Percentiles rank a stretch among this genome's conserved stretches.
These are phyloP conservation scores for Podaxis carcinomalis DNA, from an alignment of 768 basidiomycete species.

Conservation along the genomic window DNA sequence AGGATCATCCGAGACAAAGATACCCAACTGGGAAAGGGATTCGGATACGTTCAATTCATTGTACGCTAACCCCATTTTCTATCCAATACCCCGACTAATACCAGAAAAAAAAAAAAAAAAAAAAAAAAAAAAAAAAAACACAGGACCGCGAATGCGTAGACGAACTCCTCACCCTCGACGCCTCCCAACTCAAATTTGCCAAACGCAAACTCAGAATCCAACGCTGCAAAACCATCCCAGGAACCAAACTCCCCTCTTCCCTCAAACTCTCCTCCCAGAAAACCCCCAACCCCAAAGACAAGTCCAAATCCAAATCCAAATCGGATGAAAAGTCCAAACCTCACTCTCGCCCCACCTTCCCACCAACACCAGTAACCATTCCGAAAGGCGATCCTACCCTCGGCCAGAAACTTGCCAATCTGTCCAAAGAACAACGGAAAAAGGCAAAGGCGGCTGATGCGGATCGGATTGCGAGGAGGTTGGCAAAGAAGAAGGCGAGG, in stretches of 20 bases:
- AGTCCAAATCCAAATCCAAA: neutral
- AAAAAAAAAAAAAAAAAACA: neutral
- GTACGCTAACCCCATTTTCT: conserved; percentile 40
- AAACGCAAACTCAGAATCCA: conserved; percentile 91
- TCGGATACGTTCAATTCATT: conserved; percentile 86
- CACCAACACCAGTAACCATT: conserved; percentile 26
- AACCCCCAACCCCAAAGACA: conserved; percentile 5
- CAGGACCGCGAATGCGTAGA: conserved; percentile 92
- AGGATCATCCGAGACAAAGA: conserved; percentile 86
- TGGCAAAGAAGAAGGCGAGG: conserved; percentile 87
- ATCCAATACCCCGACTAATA: neutral
- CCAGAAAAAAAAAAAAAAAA: neutral
- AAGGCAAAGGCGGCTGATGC: conserved; percentile 72
- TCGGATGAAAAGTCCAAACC: conserved; percentile 12
- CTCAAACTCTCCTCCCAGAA: conserved; percentile 18
- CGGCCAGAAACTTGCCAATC: conserved; percentile 69
- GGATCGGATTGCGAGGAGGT: conserved; percentile 74
- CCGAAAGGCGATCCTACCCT: conserved; percentile 82
- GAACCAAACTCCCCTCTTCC: conserved; percentile 22
- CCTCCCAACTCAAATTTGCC: conserved; percentile 79
- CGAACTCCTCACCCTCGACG: conserved; percentile 80
- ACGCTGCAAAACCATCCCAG: conserved; percentile 74
- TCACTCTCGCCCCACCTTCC: conserved; percentile 13
- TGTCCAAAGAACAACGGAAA: conserved; percentile 87
- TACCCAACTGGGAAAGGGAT: conserved; percentile 93